Percentiles rank a stretch among this genome's conserved stretches.
Conservation (phyloP, 805 yeast genomes). For the Lipomyces spencermartinsiae region DNA sequence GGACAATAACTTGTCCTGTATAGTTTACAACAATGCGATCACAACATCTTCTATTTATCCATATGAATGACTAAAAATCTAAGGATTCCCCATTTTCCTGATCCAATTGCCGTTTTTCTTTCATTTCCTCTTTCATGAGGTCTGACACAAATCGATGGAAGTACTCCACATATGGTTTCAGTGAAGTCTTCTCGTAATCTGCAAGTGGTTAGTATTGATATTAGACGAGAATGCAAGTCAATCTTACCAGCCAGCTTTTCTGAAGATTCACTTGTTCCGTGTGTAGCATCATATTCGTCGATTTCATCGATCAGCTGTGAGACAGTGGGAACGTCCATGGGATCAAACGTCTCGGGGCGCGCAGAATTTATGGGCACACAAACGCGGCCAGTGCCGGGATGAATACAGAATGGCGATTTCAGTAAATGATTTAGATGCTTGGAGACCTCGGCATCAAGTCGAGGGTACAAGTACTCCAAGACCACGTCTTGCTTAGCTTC, state of each 20-base stretch:
- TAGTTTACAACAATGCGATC: background rate
- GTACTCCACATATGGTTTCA: slow-evolving; percentile 71
- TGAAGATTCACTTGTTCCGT: slow-evolving; percentile 10
- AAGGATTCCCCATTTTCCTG: slow-evolving; percentile 20
- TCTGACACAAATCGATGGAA: slow-evolving; percentile 68
- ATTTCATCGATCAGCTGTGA: slow-evolving; percentile 67
- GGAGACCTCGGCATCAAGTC: slow-evolving; percentile 92
- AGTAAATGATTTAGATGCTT: slow-evolving; percentile 87
- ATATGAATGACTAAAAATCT: slow-evolving; percentile 14
- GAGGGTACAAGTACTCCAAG: slow-evolving; percentile 81
- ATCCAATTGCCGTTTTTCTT: slow-evolving; percentile 47
- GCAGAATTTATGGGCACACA: slow-evolving; percentile 75
- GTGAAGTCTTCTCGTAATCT: slow-evolving; percentile 68
- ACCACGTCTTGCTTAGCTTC: slow-evolving; percentile 85
- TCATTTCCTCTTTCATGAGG: slow-evolving; percentile 62
- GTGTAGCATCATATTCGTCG: slow-evolving; percentile 46
- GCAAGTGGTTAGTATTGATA: slow-evolving; percentile 9
- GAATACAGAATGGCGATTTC: slow-evolving; percentile 96
- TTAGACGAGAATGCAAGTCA: background rate
- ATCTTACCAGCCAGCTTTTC: slow-evolving; percentile 20
- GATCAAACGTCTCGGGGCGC: slow-evolving; percentile 64
- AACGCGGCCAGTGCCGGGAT: slow-evolving; percentile 88
- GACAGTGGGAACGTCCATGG: slow-evolving; percentile 79
- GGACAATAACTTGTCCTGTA: background rate
- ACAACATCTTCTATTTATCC: background rate